Base-by-base conservation (phyloP, 192 early-diverging fungal species). In the Coemansia sp. region DNA sequence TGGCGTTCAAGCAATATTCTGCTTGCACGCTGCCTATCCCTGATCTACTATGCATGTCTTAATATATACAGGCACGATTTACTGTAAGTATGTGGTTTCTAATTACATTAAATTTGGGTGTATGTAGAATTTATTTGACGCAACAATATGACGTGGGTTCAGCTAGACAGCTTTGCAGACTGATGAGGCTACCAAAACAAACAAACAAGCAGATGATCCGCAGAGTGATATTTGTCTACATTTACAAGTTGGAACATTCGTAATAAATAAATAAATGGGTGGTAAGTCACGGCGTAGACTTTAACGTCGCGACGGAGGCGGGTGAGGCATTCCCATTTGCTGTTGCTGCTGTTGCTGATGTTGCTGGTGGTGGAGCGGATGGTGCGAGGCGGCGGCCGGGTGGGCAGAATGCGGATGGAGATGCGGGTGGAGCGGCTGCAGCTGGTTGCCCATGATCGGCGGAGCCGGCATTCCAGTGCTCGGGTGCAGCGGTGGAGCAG, bases 291-390 rank as follows among this genome's bases (percentile, higher is more conserved):
- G 52, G 30, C 50, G 7, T 2, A 52, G 50, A 16, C 28, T 51
- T 29, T 30, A 30, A n/a, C 30, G 61, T 30, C 20, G 17, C 49
- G 34, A 52, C 22, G 18, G 63, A 51, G 32, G 28, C 52, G 49
- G 63, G 12, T n/a, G 50, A 64, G 61, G 61, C 61, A 62, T 50
- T n/a, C 61, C 61, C 22, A 50, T 62, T 18, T 62, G 48, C 61
- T 62, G 61, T 29, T 36, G 50, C 18, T 63, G 56, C 30, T 36
- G 48, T 52, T 60, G 57, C 33, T 30, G 48, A 31, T 56, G 59
- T 14, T 62, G 67, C 18, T 40, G 33, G 31, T 55, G 67, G 40
- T 48, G 67, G 17, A 30, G 60, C n/a, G 48, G 48, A 18, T 31
- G 52, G 14, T 55, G 52, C 25, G 52, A 18, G n/a, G 22, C 28